phyloP scores from a whole-genome alignment of 495 filamentous ascomycete species.

The Aspergillus indologenus region DNA sequence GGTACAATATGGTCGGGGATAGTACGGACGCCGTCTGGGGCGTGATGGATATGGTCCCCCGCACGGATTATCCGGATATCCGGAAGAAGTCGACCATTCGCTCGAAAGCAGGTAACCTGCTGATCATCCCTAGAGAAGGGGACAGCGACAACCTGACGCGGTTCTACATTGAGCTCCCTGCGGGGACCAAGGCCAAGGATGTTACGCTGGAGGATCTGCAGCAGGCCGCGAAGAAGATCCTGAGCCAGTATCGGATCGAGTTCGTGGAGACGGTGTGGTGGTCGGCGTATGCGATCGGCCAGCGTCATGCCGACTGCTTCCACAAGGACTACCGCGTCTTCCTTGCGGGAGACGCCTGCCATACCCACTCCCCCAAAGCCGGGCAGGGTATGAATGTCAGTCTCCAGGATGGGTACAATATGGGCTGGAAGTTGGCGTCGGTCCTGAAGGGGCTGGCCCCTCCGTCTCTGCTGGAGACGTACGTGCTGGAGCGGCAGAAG shows the following conservation, averaged over 20 bases:
- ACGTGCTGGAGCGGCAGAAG: constrained; percentile 63
- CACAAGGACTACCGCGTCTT: constrained; percentile 52
- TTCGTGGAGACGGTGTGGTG: constrained; percentile 54
- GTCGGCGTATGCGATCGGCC: constrained; percentile 58
- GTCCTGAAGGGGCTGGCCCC: constrained; percentile 57
- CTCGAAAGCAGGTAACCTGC: constrained; percentile 55
- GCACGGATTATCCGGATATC: constrained; percentile 81
- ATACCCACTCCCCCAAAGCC: constrained; percentile 62
- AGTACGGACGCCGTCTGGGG: constrained; percentile 74
- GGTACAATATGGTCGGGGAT: constrained; percentile 71
- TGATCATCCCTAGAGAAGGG: constrained; percentile 72
- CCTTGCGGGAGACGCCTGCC: constrained; percentile 58
- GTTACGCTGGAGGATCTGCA: constrained; percentile 54
- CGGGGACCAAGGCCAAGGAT: constrained; percentile 43
- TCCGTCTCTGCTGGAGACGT: constrained; percentile 61
- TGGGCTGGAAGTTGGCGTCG: constrained; percentile 75
- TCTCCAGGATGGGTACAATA: constrained; percentile 58
- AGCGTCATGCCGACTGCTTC: constrained; percentile 56
- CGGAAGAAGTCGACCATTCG: constrained; percentile 65
- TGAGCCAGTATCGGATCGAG: constrained; percentile 54
- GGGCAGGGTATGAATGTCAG: constrained; percentile 54
- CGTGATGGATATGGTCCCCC: constrained; percentile 77
- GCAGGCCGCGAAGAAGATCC: constrained; percentile 53
- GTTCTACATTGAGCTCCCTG: constrained; percentile 67
- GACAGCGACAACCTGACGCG: constrained; percentile 59